A percentile compares a stretch with the other conserved stretches of the same genome.
These are phyloP conservation scores for Setaria italica DNA, from an alignment of 202 grass and related monocot species.

Conservation along the genomic window DNA sequence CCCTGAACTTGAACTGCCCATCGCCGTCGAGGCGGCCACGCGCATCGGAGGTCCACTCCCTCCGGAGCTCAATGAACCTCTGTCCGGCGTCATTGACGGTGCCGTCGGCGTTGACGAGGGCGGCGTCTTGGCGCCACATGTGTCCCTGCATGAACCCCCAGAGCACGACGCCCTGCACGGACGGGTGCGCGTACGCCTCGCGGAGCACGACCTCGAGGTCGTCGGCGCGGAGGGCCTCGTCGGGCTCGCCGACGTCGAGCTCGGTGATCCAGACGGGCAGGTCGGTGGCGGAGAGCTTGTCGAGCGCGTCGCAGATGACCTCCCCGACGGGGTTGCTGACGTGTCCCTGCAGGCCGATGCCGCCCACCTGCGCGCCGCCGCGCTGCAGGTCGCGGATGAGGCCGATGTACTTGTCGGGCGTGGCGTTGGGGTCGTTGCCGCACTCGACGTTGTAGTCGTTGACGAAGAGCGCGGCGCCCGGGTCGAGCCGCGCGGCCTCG, in stretches of 20 bases:
- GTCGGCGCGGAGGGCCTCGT: conserved; percentile 55
- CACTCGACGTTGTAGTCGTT: conserved; percentile 74
- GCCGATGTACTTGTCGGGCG: neutral
- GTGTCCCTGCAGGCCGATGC: conserved; percentile 29
- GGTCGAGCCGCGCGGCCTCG: conserved; percentile 41
- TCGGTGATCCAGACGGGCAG: conserved; percentile 69
- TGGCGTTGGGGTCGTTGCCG: conserved; percentile 37
- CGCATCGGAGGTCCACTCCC: conserved; percentile 20
- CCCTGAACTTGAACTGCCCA: conserved; percentile 22
- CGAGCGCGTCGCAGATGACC: conserved; percentile 51
- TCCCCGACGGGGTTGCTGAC: conserved; percentile 44
- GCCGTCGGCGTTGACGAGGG: conserved; percentile 54
- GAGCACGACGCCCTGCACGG: conserved; percentile 58
- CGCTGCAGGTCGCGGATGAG: neutral
- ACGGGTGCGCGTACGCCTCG: conserved; percentile 65
- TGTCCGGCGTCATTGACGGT: conserved; percentile 51
- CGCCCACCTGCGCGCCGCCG: neutral
- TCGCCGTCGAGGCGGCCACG: neutral
- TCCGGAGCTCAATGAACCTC: conserved; percentile 3
- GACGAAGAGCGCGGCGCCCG: conserved; percentile 55
- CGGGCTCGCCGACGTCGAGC: conserved; percentile 53
- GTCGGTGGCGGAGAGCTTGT: conserved; percentile 35
- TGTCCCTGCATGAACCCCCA: conserved; percentile 65
- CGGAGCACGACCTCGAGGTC: conserved; percentile 69
- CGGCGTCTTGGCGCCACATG: conserved; percentile 47